Evolutionary conservation across 1,284 basidiomycete species (phyloP), one percentile per base, ranked within the genome.

Genomic region (Malassezia obtusa): DNA sequence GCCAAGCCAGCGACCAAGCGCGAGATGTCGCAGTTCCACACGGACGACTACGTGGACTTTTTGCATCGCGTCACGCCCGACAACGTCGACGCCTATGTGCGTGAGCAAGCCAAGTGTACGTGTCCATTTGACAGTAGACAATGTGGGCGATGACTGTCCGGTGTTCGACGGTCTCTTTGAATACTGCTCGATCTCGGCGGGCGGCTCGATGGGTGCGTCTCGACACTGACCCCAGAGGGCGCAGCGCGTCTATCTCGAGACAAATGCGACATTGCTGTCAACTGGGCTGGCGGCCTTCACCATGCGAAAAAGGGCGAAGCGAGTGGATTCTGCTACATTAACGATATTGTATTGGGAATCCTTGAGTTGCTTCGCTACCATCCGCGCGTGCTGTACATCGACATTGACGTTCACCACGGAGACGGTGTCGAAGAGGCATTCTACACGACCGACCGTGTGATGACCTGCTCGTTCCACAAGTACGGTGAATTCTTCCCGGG

Each of bases 341-440:
- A 98, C 71, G 91, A 98, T 75, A 98, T 98, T 61, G 94, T 99
- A 1, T 80, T 99, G 12, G 94, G 92, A 6, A 94, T 98, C 57
- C 80, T 99, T 26, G 94, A 99, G 72, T 80, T 99, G 10, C 78
- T 87, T 66, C 86, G 90, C 62, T 96, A 96, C 75, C 91, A 98
- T 71, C 82, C 83, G 19, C 82, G 94, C 32, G 94, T 99, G 5
- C 79, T 99, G 25, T 99, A 99, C 76, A 90, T 99, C 66, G 94
- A 99, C 71, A 94, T 98, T 58, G 94, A 99, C 71, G 89, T 95
- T 0, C 94, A 99, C 75, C 94, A 99, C 64, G 94, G 94, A 15
- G 94, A 99, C 75, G 94, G 94, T 38, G 94, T 99, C 8, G 94
- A 99, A 74, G 94, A 98, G 76, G 94, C 94, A 0, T 99, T 99